Evolutionary conservation across 2,329 filamentous ascomycete species (phyloP), one percentile per base, ranked within the genome.

Genomic region (Leptographium galeiforme): DNA sequence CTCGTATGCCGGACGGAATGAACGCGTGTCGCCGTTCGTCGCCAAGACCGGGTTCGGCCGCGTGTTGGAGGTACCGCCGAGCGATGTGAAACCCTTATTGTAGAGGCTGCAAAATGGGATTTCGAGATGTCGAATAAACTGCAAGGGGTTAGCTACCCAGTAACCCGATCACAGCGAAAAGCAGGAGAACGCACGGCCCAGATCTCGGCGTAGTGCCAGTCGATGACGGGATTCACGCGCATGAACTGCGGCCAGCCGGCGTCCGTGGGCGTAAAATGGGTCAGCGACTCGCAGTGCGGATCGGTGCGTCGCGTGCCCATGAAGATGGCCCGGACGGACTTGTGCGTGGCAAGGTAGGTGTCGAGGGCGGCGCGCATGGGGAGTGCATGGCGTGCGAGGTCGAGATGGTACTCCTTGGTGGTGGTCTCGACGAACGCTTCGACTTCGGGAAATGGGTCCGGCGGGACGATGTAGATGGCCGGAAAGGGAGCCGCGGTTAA

Each of bases 161-260:
- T 5, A 7, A 5, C 12, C 11, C 10, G 19, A 30, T 16, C 4
- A 39, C 14, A 16, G 7, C 18, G 8, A 8, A 18, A 11, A 33
- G 43, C 32, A 47, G 34, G 41, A 36, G 8, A 33, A 41, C 87
- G 74, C 64, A 94, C 89, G 18, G 83, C 81, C 93, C 93, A 97
- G 52, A 97, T 91, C 67, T 97, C 91, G 12, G 81, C 79, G 67
- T 96, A 95, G 66, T 93, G 88, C 93, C 93, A 98, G 68, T 98
- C 93, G 63, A 98, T 90, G 11, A 98, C 87, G 0, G 93, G 91
- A 68, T 98, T 89, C 56, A 97, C 77, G 55, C 93, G 81, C 83
- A 97, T 90, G 63, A 97, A 95, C 45, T 76, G 72, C 39, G 93
- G 93, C 93, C 93, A 98, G 2, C 85, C 89, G 39, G 78, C 73